These are phyloP conservation scores for Acaromyces ingoldii DNA, from an alignment of 1,284 basidiomycete species.

Conservation along the genomic window DNA sequence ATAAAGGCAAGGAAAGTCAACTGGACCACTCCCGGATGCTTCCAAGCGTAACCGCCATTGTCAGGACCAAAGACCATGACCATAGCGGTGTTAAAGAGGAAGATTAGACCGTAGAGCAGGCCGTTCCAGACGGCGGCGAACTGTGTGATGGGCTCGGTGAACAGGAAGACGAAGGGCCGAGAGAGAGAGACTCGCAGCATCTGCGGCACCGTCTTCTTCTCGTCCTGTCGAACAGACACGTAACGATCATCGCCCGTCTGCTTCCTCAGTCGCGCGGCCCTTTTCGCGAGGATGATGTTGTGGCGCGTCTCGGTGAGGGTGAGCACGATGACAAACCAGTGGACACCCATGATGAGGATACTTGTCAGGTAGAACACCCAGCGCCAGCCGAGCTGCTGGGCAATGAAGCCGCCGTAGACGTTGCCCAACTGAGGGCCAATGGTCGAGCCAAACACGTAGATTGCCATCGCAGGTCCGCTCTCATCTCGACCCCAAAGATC, in stretches of 20 bases:
- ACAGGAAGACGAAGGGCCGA: slow-evolving; percentile 58
- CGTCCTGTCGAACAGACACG: slow-evolving; percentile 9
- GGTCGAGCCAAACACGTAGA: slow-evolving; percentile 35
- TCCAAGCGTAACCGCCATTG: slow-evolving; percentile 35
- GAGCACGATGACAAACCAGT: slow-evolving; percentile 30
- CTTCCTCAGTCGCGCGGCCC: slow-evolving; percentile 13
- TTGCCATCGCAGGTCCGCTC: slow-evolving; percentile 29
- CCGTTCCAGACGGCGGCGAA: slow-evolving; percentile 35
- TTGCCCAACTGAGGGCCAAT: slow-evolving; percentile 39
- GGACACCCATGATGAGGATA: slow-evolving; percentile 34
- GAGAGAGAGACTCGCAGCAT: slow-evolving; percentile 53
- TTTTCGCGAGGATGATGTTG: slow-evolving; percentile 33
- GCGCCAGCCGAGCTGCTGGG: slow-evolving; percentile 35
- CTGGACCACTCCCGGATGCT: slow-evolving; percentile 8
- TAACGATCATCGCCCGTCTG: slow-evolving; percentile 37
- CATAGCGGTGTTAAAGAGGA: slow-evolving; percentile 46
- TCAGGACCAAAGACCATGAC: slow-evolving; percentile 39
- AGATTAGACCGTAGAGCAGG: slow-evolving; percentile 44
- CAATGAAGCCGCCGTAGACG: slow-evolving; percentile 31
- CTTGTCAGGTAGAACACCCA: slow-evolving; percentile 40
- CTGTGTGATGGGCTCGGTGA: slow-evolving; percentile 63
- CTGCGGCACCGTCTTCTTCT: slow-evolving; percentile 28
- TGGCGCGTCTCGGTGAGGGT: slow-evolving; percentile 37
- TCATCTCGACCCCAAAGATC: slow-evolving; percentile 36
- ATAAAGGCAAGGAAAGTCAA: slow-evolving; percentile 52